Evolutionary conservation across 192 early-diverging fungal genomes (phyloP).

Genomic region (Linnemannia exigua): DNA sequence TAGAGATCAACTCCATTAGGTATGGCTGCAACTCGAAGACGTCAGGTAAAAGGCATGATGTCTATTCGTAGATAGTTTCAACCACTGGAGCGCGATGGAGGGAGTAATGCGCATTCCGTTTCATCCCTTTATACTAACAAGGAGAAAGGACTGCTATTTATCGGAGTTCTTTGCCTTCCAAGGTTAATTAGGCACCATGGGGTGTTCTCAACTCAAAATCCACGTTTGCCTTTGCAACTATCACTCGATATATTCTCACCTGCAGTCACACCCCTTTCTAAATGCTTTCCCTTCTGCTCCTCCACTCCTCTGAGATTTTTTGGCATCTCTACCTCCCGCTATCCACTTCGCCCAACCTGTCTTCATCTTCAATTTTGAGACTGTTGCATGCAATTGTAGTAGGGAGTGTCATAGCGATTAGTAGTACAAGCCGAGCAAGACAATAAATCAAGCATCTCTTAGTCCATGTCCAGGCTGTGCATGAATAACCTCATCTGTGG

Average conservation of each 20-base stretch:
- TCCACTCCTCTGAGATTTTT: too few species aligned
- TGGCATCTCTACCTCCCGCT: too few species aligned
- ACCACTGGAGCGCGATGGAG: constrained; percentile 43
- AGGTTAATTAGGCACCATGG: neutral
- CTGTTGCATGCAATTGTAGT: too few species aligned
- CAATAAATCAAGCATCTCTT: too few species aligned
- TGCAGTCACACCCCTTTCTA: neutral
- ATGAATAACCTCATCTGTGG: too few species aligned
- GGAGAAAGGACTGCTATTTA: neutral
- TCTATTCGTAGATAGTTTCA: constrained; percentile 50
- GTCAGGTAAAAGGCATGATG: constrained; percentile 59
- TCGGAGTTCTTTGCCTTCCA: neutral
- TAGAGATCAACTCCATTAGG: constrained; percentile 26
- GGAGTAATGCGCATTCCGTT: neutral
- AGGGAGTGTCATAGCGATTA: too few species aligned
- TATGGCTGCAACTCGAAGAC: constrained; percentile 54
- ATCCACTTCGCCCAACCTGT: too few species aligned
- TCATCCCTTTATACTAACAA: neutral
- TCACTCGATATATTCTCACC: neutral
- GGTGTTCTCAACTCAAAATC: neutral
- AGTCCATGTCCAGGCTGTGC: too few species aligned
- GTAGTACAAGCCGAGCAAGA: too few species aligned
- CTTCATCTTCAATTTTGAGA: too few species aligned
- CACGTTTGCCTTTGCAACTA: neutral
- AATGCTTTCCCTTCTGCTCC: neutral